Conservation (phyloP, 352 stramenopile species). For the Globisporangium nodosum region DNA sequence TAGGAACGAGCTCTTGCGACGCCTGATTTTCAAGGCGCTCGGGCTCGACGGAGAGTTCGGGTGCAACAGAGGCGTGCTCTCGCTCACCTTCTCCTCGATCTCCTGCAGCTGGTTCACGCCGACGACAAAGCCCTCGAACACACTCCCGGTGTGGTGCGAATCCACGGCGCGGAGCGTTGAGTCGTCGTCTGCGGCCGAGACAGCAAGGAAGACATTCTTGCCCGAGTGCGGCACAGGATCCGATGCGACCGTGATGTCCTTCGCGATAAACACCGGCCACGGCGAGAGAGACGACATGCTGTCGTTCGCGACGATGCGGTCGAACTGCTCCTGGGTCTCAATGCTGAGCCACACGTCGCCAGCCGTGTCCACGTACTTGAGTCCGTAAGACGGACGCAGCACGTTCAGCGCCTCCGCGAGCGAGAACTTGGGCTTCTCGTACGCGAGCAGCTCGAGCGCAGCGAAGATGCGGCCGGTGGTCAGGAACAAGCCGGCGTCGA, state of each 20-base stretch:
- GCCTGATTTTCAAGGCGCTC: slow-evolving; percentile 3
- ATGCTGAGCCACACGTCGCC: slow-evolving; percentile 82
- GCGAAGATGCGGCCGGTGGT: slow-evolving; percentile 67
- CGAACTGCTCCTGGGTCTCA: slow-evolving; percentile 75
- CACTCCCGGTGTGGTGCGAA: slow-evolving; percentile 37
- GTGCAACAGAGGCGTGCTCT: slow-evolving; percentile 41
- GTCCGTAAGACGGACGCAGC: slow-evolving; percentile 58
- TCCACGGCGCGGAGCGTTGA: slow-evolving; percentile 56
- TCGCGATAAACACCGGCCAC: slow-evolving; percentile 72
- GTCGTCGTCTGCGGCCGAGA: slow-evolving; percentile 55
- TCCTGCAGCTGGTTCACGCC: slow-evolving; percentile 53
- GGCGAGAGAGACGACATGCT: slow-evolving; percentile 58
- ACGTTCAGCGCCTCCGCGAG: slow-evolving; percentile 66
- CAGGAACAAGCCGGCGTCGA: slow-evolving; percentile 71
- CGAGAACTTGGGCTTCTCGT: slow-evolving; percentile 68
- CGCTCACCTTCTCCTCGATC: slow-evolving; percentile 16
- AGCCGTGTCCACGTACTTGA: slow-evolving; percentile 57
- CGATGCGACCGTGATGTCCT: background rate
- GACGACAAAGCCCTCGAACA: slow-evolving; percentile 73
- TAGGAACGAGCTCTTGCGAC: slow-evolving; percentile 51
- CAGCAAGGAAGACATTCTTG: slow-evolving; percentile 73
- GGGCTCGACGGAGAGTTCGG: slow-evolving; percentile 21
- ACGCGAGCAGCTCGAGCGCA: slow-evolving; percentile 49
- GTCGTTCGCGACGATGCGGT: slow-evolving; percentile 54
- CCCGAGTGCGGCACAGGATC: slow-evolving; percentile 23